Percentiles rank a stretch among this genome's conserved stretches.
Evolutionary conservation across 106 monocot genomes (phyloP).

Genomic region (Dendrobium chrysotoxum): DNA sequence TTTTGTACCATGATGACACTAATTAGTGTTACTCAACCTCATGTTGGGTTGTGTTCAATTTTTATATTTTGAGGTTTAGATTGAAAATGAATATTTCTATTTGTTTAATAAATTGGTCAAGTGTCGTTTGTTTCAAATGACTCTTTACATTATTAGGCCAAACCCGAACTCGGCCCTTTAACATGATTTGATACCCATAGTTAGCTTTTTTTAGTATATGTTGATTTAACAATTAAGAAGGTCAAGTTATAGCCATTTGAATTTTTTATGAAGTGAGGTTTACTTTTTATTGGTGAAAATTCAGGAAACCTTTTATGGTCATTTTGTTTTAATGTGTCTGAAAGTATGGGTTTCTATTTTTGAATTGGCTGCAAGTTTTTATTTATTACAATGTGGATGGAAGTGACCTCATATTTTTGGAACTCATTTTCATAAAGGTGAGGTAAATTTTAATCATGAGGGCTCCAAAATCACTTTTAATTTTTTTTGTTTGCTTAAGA

Average conservation of each 20-base stretch:
- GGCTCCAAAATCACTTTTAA: neutral
- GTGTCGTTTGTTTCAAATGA: no score
- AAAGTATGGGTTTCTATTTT: neutral
- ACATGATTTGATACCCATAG: no score
- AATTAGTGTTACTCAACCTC: no score
- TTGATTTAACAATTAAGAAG: neutral
- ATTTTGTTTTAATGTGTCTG: neutral
- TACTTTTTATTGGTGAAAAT: neutral
- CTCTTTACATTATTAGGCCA: no score
- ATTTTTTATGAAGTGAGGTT: neutral
- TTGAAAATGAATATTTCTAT: no score
- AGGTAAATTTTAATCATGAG: neutral
- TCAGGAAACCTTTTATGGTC: neutral
- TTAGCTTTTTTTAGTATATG: no score
- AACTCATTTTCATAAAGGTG: neutral
- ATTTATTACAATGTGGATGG: neutral
- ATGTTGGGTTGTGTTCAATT: no score
- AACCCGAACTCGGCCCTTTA: no score
- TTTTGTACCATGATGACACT: no score
- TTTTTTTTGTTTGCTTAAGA: neutral
- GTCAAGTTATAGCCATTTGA: neutral
- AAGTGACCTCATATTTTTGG: neutral
- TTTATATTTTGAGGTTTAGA: no score
- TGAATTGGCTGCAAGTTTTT: neutral
- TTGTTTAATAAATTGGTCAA: no score